These are phyloP conservation scores for Nakazawaea pomicola DNA, from an alignment of 805 yeast genomes.

Conservation along the genomic window DNA sequence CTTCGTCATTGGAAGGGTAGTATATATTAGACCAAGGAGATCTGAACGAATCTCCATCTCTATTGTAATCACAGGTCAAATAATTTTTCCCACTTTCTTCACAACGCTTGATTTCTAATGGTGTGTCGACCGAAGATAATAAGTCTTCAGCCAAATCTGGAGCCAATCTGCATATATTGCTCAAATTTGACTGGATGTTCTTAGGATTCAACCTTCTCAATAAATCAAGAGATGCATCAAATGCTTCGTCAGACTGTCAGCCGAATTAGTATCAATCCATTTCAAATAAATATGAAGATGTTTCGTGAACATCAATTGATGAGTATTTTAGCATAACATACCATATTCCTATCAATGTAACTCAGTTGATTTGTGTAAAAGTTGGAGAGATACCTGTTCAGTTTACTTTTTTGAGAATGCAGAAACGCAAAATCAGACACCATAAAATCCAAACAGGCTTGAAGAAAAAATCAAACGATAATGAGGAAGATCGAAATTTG, in stretches of 20 bases:
- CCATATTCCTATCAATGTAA: too few species aligned
- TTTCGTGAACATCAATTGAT: too few species aligned
- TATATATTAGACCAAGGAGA: constrained; percentile 88
- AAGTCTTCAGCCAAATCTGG: constrained; percentile 83
- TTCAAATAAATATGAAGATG: too few species aligned
- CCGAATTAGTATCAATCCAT: too few species aligned
- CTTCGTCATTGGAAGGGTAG: constrained; percentile 52
- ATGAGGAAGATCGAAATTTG: neutral
- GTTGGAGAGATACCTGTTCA: too few species aligned
- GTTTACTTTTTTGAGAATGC: too few species aligned
- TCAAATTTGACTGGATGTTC: constrained; percentile 39
- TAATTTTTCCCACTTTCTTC: constrained; percentile 55
- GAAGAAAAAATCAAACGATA: neutral
- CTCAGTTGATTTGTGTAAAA: too few species aligned
- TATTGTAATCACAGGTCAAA: constrained; percentile 87
- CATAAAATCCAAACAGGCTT: too few species aligned
- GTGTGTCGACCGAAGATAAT: constrained; percentile 82
- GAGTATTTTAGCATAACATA: too few species aligned
- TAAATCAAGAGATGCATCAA: constrained; percentile 76
- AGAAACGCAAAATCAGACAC: too few species aligned
- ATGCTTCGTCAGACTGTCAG: constrained; percentile 43
- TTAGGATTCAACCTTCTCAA: constrained; percentile 73
- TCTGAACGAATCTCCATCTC: constrained; percentile 90
- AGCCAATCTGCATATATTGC: constrained; percentile 45
- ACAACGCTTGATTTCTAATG: constrained; percentile 54